Evolutionary conservation across 164 flowering plant species (phyloP), one percentile per base, ranked within the genome.

Genomic region (Magnolia sinica): DNA sequence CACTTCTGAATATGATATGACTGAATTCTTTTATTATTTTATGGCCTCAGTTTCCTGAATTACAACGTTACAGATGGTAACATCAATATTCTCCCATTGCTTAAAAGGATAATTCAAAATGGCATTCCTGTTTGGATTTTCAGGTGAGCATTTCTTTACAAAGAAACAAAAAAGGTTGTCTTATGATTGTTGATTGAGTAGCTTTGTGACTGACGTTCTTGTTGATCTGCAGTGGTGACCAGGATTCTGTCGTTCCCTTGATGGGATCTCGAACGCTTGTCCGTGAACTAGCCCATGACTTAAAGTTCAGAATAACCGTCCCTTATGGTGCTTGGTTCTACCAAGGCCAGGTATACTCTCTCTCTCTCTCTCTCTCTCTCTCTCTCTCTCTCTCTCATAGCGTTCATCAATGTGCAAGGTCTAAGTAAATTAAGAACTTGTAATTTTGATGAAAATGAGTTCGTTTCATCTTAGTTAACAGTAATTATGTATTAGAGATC

Each of bases 261-360:
- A 76, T 94, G 80, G 97, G 99, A 1, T 88, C 97, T 0, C 84
- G 98, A n/a, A 91, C 98, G 1, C 89, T 94, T 3, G 84, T 91
- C 51, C 93, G 92, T 13, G 97, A 92, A 73, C 95, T 96, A 19
- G 97, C 99, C 67, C 83, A 87, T 31, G 96, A 92, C 58, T 71
- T 96, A 59, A 79, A 85, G 7, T 89, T 92, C 85, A 74, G 87
- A 49, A 74, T 83, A 50, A 91, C 99, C 50, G 93, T 96, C 51
- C 99, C 98, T 11, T 96, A 94, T 82, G 89, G 90, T 79, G 90
- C 94, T 76, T 96, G 99, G 99, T 96, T 91, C 79, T 92, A 91
- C 86, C 87, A 87, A 85, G 85, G 85, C 67, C 99, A 96, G 97
- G 99, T 93, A 80, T 20, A 10, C 76, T 14, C 49, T 23, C 50